These are phyloP conservation scores for Waltergamsia citrina DNA, from an alignment of 2,329 filamentous ascomycete genomes.

Conservation along the genomic window DNA sequence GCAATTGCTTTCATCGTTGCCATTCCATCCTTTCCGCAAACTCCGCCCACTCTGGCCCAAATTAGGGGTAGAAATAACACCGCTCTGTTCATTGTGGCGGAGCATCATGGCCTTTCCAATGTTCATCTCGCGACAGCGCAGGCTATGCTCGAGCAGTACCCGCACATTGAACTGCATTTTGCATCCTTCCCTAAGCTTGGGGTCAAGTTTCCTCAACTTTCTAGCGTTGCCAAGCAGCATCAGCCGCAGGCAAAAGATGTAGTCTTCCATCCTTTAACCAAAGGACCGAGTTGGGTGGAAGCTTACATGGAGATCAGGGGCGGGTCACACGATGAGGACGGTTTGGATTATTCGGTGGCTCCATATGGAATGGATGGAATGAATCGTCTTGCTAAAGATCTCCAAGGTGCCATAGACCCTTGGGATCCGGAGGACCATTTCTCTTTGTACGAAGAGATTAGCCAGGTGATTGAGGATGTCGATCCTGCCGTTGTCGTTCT, in stretches of 20 bases:
- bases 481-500: constrained; percentile 20
- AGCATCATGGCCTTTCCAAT: constrained; percentile 23
- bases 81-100: constrained; percentile 22
- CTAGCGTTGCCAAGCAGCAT: constrained; percentile 7
- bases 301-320: neutral
- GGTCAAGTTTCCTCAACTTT: constrained; percentile 6
- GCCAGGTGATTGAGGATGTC: constrained; percentile 15
- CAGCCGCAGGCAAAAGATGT: constrained; percentile 9
- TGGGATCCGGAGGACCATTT: constrained; percentile 20
- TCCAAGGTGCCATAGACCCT: constrained; percentile 13
- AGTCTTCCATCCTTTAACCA: constrained; percentile 14
- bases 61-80: constrained; percentile 19
- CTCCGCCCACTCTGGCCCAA: no score
- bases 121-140: constrained; percentile 24
- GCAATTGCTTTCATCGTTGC: no score
- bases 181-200: constrained; percentile 17
- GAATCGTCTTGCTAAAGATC: constrained; percentile 6
- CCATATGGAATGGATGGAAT: constrained; percentile 11
- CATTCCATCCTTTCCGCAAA: no score
- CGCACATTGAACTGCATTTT: constrained; percentile 21
- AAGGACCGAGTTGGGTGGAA: constrained; percentile 7
- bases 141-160: constrained; percentile 19
- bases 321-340: neutral
- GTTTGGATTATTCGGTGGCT: constrained; percentile 5
- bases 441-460: constrained; percentile 12